Evolutionary conservation across 1,284 basidiomycete species (phyloP).

Genomic region (Tremellales sp.): DNA sequence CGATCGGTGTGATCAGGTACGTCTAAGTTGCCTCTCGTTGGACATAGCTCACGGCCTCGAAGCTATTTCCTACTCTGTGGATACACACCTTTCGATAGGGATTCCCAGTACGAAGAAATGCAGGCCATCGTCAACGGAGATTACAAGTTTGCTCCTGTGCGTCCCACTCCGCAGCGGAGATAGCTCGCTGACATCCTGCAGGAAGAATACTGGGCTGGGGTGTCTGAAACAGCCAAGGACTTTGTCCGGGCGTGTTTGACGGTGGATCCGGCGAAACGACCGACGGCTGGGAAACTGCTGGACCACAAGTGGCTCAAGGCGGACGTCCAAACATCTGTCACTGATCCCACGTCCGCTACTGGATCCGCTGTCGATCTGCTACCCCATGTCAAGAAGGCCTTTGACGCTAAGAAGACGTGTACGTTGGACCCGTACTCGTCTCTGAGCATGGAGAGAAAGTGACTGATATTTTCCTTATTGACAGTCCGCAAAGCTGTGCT

Average conservation of each 20-base stretch:
- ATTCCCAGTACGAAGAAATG: conserved; percentile 82
- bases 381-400: conserved; percentile 80
- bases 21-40: conserved; percentile 3
- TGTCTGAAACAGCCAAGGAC: conserved; percentile 71
- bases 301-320: conserved; percentile 70
- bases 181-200: conserved; percentile 15
- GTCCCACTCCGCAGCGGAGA: conserved; percentile 1
- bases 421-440: conserved; percentile 42
- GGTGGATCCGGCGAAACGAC: conserved; percentile 69
- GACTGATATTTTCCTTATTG: conserved; percentile 1
- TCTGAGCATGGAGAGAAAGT: neutral
- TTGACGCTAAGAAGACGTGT: conserved; percentile 84
- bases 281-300: conserved; percentile 68
- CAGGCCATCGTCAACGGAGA: conserved; percentile 88
- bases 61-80: conserved; percentile 87
- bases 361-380: conserved; percentile 74
- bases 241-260: conserved; percentile 81
- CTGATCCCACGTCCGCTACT: conserved; percentile 56
- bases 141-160: conserved; percentile 78
- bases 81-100: conserved; percentile 91
- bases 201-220: conserved; percentile 79
- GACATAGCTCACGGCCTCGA: conserved; percentile 1
- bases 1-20: conserved; percentile 86
- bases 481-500: conserved; percentile 80
- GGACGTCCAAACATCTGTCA: conserved; percentile 50